Evolutionary conservation across 352 stramenopile genomes (phyloP), one percentile per base, ranked within the genome.

Genomic region (Globisporangium nagaii): DNA sequence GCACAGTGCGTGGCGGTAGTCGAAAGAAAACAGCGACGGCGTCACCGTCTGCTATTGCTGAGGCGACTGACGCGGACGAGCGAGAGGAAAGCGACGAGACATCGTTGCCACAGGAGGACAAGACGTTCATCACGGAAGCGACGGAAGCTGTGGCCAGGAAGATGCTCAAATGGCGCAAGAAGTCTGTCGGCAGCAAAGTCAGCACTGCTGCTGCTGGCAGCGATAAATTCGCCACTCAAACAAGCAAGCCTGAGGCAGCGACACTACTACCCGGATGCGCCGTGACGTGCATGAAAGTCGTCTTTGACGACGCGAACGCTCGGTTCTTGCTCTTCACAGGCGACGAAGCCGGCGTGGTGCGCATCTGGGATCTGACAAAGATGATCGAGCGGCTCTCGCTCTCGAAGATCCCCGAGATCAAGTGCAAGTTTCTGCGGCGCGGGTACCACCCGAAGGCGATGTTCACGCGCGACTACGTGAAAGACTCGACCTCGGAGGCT

Each of bases 401-500:
- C 5, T 66, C 70, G 2, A 80, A 83, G 40, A 87, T 88, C 43
- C 73, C 77, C 0, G 72, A 86, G 41, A 70, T 72, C 12, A 81
- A 80, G 25, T 79, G 75, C 50, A 87, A 86, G 40, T 77, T 78
- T 36, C 48, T 84, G 12, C 60, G 74, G 0, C 73, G 75, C 11
- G 77, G 80, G 3, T 88, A 88, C 44, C 75, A 90, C 27, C 73
- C 75, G 0, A 76, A 75, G 19, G 66, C 70, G 1, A 84, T 73
- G 62, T 88, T 90, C 57, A 57, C 65, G 27, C 75, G 77, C 8
- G 73, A 86, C 28, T 85, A 49, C 24, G n/a, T 63, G 7, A 82
- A 82, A 41, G 75, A 90, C 30, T 30, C 54, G 5, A 47, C 50
- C 9, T 44, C 49, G 28, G 53, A 56, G 5, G 34, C 41, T 8